Percentiles rank a stretch among this genome's conserved stretches.
Conservation (phyloP, 306 rosid species). For the Canavalia ensiformis region DNA sequence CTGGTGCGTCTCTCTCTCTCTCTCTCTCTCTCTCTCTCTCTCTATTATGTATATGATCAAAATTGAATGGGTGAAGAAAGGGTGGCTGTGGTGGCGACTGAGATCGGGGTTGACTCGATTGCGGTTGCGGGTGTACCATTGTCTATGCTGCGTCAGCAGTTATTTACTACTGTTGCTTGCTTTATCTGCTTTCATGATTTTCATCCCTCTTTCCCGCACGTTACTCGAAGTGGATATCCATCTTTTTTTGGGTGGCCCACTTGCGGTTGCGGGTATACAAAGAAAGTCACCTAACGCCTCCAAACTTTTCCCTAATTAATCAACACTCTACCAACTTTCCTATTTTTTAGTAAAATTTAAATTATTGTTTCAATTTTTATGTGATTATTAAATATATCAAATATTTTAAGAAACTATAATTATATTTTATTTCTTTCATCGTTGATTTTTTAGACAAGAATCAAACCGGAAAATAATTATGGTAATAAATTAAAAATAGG, state of each 20-base stretch:
- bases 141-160: neutral
- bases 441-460: too few species aligned
- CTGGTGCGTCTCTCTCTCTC: constrained; percentile 61
- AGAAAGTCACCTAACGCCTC: neutral
- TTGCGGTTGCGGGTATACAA: neutral
- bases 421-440: too few species aligned
- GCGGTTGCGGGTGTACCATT: constrained; percentile 11
- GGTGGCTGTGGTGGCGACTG: constrained; percentile 20
- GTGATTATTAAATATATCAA: too few species aligned
- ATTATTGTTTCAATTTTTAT: too few species aligned
- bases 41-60: neutral
- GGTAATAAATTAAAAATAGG: too few species aligned
- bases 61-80: neutral
- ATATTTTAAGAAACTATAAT: too few species aligned
- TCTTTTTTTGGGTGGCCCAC: neutral
- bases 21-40: constrained; percentile 1
- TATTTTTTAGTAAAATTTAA: too few species aligned
- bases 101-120: constrained; percentile 51
- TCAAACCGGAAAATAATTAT: too few species aligned
- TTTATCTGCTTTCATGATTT: neutral
- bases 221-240: constrained; percentile 15
- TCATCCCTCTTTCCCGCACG: constrained; percentile 3
- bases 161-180: neutral
- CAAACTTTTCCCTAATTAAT: too few species aligned
- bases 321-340: too few species aligned